These are phyloP conservation scores for Przewalskia tangutica DNA, from an alignment of 257 asterid species.

Conservation along the genomic window DNA sequence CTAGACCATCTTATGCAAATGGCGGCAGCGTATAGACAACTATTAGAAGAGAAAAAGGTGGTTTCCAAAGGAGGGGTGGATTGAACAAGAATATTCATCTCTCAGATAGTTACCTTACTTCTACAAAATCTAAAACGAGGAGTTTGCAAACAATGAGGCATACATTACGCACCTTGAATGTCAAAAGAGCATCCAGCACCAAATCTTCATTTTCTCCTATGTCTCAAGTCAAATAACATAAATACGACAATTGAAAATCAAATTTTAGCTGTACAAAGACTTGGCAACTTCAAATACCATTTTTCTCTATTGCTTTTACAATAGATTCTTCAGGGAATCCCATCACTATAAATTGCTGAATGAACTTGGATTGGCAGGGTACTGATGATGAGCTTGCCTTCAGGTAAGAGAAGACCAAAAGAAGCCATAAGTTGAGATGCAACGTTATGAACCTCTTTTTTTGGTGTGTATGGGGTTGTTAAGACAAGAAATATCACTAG, in stretches of 20 bases:
- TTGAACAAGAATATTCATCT: not conserved
- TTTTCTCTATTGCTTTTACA: slow-evolving; percentile 24
- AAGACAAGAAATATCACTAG: not conserved
- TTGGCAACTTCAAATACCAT: slow-evolving; percentile 12
- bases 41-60: not conserved
- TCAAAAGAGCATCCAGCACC: slow-evolving; percentile 49
- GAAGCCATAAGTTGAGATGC: not conserved
- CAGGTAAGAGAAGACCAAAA: not conserved
- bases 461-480: not conserved
- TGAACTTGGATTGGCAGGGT: slow-evolving; percentile 11
- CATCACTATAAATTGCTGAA: slow-evolving; percentile 18
- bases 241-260: not conserved
- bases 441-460: not conserved
- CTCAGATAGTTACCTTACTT: not conserved
- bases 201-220: slow-evolving; percentile 49
- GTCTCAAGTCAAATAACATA: not conserved
- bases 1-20: not conserved
- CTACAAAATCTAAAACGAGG: not conserved
- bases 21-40: not conserved
- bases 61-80: not conserved
- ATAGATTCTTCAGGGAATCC: slow-evolving; percentile 31
- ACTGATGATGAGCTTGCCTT: slow-evolving; percentile 23
- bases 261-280: not conserved
- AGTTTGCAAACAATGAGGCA: not conserved
- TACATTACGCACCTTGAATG: slow-evolving; percentile 45